Evolutionary conservation across 1,139 yeast species (phyloP).

Genomic region (Pichia sp.): DNA sequence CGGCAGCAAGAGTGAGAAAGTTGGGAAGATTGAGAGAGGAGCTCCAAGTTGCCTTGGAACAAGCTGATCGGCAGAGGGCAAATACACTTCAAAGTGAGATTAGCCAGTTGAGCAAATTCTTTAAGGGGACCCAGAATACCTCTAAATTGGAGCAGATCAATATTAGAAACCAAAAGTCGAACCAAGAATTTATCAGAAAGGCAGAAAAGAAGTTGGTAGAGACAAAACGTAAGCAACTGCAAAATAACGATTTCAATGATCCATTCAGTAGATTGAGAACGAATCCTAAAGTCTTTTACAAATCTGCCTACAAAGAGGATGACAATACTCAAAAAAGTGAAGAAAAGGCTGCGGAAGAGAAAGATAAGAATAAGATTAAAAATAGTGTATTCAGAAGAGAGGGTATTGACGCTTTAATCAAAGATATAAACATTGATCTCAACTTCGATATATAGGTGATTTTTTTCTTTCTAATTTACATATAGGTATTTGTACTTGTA

Average conservation of each 20-base stretch:
- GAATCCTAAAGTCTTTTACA: slow-evolving; percentile 75
- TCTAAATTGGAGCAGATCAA: slow-evolving; percentile 57
- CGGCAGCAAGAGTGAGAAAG: slow-evolving; percentile 75
- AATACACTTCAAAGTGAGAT: slow-evolving; percentile 53
- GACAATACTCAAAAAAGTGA: slow-evolving; percentile 14
- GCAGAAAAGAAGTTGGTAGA: slow-evolving; percentile 70
- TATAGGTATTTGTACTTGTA: background rate
- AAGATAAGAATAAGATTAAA: slow-evolving; percentile 17
- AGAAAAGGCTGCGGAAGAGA: slow-evolving; percentile 11
- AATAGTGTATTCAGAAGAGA: slow-evolving; percentile 26
- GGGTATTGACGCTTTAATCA: slow-evolving; percentile 31
- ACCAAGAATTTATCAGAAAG: slow-evolving; percentile 68
- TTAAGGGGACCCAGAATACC: slow-evolving; percentile 17
- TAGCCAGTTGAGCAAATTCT: slow-evolving; percentile 30
- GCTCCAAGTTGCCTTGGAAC: slow-evolving; percentile 71
- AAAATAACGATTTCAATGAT: slow-evolving; percentile 51
- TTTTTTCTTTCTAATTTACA: background rate
- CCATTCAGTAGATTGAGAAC: slow-evolving; percentile 91
- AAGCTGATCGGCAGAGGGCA: slow-evolving; percentile 49
- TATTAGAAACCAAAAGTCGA: slow-evolving; percentile 77
- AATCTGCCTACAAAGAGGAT: slow-evolving; percentile 19
- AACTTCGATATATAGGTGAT: slow-evolving; percentile 23
- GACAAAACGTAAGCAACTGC: slow-evolving; percentile 45
- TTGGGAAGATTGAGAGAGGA: slow-evolving; percentile 72
- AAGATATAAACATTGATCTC: slow-evolving; percentile 27